Base-by-base conservation (phyloP, 179 eudicot species). In the Beta corolliflora region DNA sequence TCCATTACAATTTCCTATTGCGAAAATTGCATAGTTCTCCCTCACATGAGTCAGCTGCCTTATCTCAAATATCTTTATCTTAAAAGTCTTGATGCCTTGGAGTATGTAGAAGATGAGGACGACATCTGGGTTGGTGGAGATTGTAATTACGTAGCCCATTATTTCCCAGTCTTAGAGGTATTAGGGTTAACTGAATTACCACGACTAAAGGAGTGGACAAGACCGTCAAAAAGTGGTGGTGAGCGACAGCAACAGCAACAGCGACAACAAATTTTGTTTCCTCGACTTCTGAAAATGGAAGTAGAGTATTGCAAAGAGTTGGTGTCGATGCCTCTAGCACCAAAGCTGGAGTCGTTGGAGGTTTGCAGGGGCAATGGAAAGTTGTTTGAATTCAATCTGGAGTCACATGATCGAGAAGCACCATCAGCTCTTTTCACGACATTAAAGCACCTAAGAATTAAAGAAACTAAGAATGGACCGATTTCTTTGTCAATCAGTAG, bases 261-360 rank as follows among this genome's bases (percentile, higher is more conserved):
- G 54, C 4, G 25, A 25, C 25, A 25, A 25, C 25, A 25, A 25
- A 25, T 5, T 31, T 18, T 9, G 5, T 61, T 82, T 31, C 81
- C 72, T 41, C 46, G 56, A 9, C 84, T 82, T 70, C 25, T 19
- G 44, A 18, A 11, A 4, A 60, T 82, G 59, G 3, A 14, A 0
- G 41, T 82, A 59, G 1, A 9, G 0, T 0, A 2, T 0, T 82
- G 84, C 56, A 12, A 8, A 0, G 60, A 70, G 31, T 61, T 82
- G 77, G 50, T 70, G 76, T 31, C 77, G 5, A 77, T 82, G 54
- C 81, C 84, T 41, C 5, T 31, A 9, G 36, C 71, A 45, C 83
- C 83, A 68, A 46, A 41, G 25, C 25, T 25, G 25, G 25, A 25
- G 25, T 25, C 25, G 25, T 25, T 25, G 25, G 25, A 25, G 25